A percentile compares a stretch with the other conserved stretches of the same genome.
Evolutionary conservation across 257 asterid species (phyloP).

Genomic region (Petunia secreta): DNA sequence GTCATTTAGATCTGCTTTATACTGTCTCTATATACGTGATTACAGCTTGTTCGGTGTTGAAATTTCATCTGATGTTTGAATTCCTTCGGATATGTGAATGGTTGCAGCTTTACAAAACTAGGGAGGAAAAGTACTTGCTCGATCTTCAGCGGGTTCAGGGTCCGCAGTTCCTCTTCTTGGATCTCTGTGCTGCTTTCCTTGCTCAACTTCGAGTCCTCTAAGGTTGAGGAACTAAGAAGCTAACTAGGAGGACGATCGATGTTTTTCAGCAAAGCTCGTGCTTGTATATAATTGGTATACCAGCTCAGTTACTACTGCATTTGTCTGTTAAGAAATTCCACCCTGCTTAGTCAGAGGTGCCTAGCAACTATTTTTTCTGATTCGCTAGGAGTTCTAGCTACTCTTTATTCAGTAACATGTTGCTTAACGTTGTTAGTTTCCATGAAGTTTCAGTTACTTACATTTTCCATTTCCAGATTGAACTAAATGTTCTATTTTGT

Average conservation of each 20-base stretch:
- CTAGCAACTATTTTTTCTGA: slow-evolving; percentile 37
- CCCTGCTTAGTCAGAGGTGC: slow-evolving; percentile 36
- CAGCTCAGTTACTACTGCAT: slow-evolving; percentile 27
- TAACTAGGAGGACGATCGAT: slow-evolving; percentile 24
- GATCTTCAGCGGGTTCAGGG: slow-evolving; percentile 92
- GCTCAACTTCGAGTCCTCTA: slow-evolving; percentile 85
- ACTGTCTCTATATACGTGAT: slow-evolving; percentile 1
- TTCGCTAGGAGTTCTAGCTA: slow-evolving; percentile 42
- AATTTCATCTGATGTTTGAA: slow-evolving; percentile 10
- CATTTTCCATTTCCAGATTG: not conserved
- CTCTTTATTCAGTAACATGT: not conserved
- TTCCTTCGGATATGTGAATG: slow-evolving; percentile 15
- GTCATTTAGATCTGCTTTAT: not conserved
- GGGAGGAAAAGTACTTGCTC: slow-evolving; percentile 82
- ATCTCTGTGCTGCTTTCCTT: slow-evolving; percentile 88
- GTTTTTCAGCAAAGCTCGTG: slow-evolving; percentile 36
- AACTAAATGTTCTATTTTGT: slow-evolving; percentile 6
- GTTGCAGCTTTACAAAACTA: slow-evolving; percentile 84
- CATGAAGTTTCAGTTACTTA: slow-evolving; percentile 17
- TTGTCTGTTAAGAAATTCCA: slow-evolving; percentile 27
- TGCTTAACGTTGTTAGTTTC: not conserved
- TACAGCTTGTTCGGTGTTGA: not conserved
- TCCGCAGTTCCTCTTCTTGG: slow-evolving; percentile 80
- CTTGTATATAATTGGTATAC: slow-evolving; percentile 48
- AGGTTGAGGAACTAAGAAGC: slow-evolving; percentile 20